Percentiles rank a stretch among this genome's conserved stretches.
Evolutionary conservation across 1,284 basidiomycete genomes (phyloP).

Genomic region (Pterula multifida): DNA sequence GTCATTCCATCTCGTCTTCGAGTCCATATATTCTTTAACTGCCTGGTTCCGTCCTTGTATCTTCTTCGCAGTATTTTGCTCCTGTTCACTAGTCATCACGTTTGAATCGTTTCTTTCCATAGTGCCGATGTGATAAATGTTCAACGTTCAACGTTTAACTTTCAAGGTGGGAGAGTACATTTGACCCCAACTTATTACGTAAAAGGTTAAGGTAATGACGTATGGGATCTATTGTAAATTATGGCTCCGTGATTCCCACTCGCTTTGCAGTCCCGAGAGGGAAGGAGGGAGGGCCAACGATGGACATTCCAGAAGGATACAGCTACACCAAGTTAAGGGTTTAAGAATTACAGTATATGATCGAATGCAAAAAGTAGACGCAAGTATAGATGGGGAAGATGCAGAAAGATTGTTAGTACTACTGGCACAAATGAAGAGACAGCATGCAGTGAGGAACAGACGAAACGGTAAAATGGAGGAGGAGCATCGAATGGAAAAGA

Average conservation of each 20-base stretch:
- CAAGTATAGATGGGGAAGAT: slow-evolving; percentile 16
- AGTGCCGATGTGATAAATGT: too few species aligned
- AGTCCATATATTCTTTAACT: slow-evolving; percentile 9
- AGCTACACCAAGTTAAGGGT: slow-evolving; percentile 3
- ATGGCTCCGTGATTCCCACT: slow-evolving; percentile 6
- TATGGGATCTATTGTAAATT: too few species aligned
- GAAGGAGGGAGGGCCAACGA: slow-evolving; percentile 2
- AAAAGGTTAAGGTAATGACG: too few species aligned
- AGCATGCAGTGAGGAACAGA: slow-evolving; percentile 5
- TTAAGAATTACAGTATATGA: slow-evolving; percentile 1
- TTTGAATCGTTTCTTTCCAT: too few species aligned
- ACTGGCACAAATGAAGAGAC: slow-evolving; percentile 12
- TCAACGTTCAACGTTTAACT: too few species aligned
- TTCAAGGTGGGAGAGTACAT: too few species aligned
- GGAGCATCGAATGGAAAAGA: slow-evolving; percentile 14
- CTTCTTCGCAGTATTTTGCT: slow-evolving; percentile 16
- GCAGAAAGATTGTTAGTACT: slow-evolving; percentile 14
- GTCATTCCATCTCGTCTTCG: slow-evolving; percentile 28
- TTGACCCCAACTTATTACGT: too few species aligned
- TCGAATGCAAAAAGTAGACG: neutral
- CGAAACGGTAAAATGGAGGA: slow-evolving; percentile 12
- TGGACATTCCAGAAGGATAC: neutral
- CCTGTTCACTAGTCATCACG: slow-evolving; percentile 5
- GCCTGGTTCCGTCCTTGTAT: slow-evolving; percentile 17
- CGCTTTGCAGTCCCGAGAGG: neutral